These are phyloP conservation scores for Mollisiaceae sp. DNA, from an alignment of 2,329 filamentous ascomycete species.

Conservation along the genomic window DNA sequence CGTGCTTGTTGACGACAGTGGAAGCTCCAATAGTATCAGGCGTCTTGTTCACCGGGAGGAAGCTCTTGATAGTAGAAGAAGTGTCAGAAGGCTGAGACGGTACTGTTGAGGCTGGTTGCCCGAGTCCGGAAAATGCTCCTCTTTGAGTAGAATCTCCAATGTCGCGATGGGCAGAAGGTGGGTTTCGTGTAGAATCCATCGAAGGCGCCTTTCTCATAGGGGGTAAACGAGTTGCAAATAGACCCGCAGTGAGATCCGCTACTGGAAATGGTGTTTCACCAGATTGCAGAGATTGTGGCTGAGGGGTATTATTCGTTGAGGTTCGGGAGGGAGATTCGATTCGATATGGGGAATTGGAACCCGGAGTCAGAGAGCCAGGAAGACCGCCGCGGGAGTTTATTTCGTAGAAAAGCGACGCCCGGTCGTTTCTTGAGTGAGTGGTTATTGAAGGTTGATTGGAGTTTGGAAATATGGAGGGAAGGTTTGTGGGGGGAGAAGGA, in stretches of 20 bases:
- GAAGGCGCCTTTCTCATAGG: not conserved
- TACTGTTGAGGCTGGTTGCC: not conserved
- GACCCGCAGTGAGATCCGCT: not conserved
- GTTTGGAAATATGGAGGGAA: not conserved
- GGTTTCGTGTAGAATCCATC: not conserved
- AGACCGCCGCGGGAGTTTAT: not conserved
- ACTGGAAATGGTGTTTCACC: not conserved
- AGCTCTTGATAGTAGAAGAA: slow-evolving; percentile 29
- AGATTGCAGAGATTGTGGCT: not conserved
- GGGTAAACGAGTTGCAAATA: not conserved
- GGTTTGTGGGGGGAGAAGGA: not conserved
- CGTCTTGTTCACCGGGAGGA: slow-evolving; percentile 31
- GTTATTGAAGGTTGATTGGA: not conserved
- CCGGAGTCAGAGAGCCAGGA: not conserved
- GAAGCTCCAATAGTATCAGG: not conserved
- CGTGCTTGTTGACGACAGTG: not conserved
- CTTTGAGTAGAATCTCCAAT: not conserved
- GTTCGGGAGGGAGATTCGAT: slow-evolving; percentile 3
- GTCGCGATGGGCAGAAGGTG: not conserved
- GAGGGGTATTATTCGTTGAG: slow-evolving; percentile 1
- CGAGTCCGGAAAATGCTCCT: not conserved
- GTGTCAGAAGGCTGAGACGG: not conserved
- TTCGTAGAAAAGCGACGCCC: not conserved
- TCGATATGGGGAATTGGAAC: slow-evolving; percentile 1
- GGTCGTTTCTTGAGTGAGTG: not conserved